phyloP scores from a whole-genome alignment of 2,329 filamentous ascomycete genomes.

The Achaetomium macrosporum region DNA sequence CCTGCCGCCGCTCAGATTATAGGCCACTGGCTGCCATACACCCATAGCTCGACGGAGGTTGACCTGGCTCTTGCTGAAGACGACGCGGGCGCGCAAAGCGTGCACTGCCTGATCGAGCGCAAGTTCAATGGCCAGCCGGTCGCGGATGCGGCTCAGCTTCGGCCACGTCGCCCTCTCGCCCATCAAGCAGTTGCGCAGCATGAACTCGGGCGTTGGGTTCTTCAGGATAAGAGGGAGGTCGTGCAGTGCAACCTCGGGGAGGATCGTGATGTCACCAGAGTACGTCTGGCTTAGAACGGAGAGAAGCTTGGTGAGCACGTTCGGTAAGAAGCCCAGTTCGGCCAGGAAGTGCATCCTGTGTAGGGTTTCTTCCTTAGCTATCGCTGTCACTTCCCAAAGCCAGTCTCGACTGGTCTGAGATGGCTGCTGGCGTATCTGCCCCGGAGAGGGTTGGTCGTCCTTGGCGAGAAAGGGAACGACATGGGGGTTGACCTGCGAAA shows the following conservation, averaged over 20 bases:
- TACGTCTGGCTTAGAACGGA: slow-evolving; percentile 87
- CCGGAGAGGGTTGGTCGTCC: slow-evolving; percentile 51
- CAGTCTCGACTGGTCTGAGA: slow-evolving; percentile 35
- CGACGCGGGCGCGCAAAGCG: slow-evolving; percentile 58
- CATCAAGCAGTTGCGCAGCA: slow-evolving; percentile 68
- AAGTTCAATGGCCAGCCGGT: slow-evolving; percentile 83
- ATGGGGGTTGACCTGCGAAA: slow-evolving; percentile 94
- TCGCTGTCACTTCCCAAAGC: slow-evolving; percentile 60
- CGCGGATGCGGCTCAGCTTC: slow-evolving; percentile 75
- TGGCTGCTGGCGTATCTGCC: slow-evolving; percentile 10
- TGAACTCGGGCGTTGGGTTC: slow-evolving; percentile 83
- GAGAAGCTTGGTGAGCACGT: slow-evolving; percentile 67
- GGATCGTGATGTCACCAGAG: slow-evolving; percentile 89
- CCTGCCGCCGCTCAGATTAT: background rate
- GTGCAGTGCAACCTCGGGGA: slow-evolving; percentile 69
- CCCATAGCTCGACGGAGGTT: slow-evolving; percentile 42
- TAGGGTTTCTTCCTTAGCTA: slow-evolving; percentile 73
- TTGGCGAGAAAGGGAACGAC: slow-evolving; percentile 78
- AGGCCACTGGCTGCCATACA: slow-evolving; percentile 24
- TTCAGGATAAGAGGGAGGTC: slow-evolving; percentile 72
- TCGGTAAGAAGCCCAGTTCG: slow-evolving; percentile 76
- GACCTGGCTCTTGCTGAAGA: slow-evolving; percentile 61
- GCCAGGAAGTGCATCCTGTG: slow-evolving; percentile 75
- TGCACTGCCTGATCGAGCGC: slow-evolving; percentile 73
- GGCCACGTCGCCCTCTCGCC: slow-evolving; percentile 91